Evolutionary conservation across 768 basidiomycete genomes (phyloP).

Genomic region (Termitomyces sp.): DNA sequence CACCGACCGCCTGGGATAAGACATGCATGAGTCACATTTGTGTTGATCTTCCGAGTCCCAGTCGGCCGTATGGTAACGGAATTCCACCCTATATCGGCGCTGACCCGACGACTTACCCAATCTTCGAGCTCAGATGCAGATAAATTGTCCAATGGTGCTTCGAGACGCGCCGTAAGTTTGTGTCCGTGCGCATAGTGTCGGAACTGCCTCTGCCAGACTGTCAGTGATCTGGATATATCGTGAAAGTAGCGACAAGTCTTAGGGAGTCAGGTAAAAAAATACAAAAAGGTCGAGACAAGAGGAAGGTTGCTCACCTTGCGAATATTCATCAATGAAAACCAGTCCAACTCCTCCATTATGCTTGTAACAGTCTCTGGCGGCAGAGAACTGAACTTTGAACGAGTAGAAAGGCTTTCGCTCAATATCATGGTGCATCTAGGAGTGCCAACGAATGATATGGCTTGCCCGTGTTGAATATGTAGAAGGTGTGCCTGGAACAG

Average conservation of each 20-base stretch:
- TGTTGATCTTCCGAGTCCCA: background rate
- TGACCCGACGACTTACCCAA: constrained; percentile 6
- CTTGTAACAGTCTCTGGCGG: constrained; percentile 2
- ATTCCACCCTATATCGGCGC: constrained; percentile 8
- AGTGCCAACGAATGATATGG: background rate
- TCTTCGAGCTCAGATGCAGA: constrained; percentile 4
- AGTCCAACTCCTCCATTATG: constrained; percentile 6
- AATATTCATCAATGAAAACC: constrained; percentile 7
- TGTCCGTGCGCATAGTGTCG: background rate
- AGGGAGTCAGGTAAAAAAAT: background rate
- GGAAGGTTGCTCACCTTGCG: constrained; percentile 1
- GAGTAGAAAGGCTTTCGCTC: background rate
- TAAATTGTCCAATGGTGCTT: constrained; percentile 2
- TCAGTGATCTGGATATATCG: constrained; percentile 1
- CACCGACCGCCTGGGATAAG: constrained; percentile 7
- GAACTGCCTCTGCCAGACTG: constrained; percentile 6
- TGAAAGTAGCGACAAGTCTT: constrained; percentile 4
- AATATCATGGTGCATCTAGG: background rate
- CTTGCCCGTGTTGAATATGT: too few relatives aligned
- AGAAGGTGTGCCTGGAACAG: too few relatives aligned
- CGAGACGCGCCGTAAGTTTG: background rate
- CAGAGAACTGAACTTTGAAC: background rate
- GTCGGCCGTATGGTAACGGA: constrained; percentile 1
- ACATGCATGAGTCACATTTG: background rate
- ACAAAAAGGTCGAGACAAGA: background rate